These are phyloP conservation scores for Potentilla sterilis DNA, from an alignment of 306 rosid genomes.

Conservation along the genomic window DNA sequence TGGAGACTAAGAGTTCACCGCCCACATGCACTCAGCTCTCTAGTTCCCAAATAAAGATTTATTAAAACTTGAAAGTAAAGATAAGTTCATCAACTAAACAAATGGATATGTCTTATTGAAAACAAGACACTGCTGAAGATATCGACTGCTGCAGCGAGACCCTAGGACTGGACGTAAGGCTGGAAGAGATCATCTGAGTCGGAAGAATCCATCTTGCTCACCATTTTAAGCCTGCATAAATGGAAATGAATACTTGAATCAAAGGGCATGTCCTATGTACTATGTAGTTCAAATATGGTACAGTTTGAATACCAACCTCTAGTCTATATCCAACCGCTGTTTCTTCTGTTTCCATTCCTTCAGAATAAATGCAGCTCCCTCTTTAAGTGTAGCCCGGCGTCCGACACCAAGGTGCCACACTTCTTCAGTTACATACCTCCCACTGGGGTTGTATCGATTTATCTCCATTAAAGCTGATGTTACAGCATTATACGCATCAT, in stretches of 20 bases:
- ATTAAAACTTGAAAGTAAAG: not conserved
- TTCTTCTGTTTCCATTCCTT: slow-evolving; percentile 19
- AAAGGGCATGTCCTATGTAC: not conserved
- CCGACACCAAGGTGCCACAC: slow-evolving; percentile 51
- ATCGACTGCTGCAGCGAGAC: not conserved
- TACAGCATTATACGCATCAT: slow-evolving; percentile 43
- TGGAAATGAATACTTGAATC: not conserved
- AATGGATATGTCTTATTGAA: not conserved
- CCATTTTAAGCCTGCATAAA: not conserved
- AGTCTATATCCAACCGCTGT: slow-evolving; percentile 10
- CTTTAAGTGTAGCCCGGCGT: slow-evolving; percentile 44
- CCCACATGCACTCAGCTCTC: not conserved
- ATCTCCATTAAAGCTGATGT: slow-evolving; percentile 48
- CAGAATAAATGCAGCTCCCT: slow-evolving; percentile 27
- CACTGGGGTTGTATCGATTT: slow-evolving; percentile 62
- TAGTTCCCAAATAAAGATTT: not conserved
- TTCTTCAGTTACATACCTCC: slow-evolving; percentile 50
- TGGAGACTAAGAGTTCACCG: not conserved
- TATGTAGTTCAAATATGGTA: not conserved
- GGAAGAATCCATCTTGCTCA: not conserved
- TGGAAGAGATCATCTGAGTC: not conserved
- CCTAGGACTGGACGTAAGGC: not conserved
- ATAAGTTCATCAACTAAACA: not conserved
- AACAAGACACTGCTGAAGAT: not conserved
- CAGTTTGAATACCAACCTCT: slow-evolving; percentile 18